phyloP scores from a whole-genome alignment of 148 eudicot genomes.

The Vaccinium corymbosum region DNA sequence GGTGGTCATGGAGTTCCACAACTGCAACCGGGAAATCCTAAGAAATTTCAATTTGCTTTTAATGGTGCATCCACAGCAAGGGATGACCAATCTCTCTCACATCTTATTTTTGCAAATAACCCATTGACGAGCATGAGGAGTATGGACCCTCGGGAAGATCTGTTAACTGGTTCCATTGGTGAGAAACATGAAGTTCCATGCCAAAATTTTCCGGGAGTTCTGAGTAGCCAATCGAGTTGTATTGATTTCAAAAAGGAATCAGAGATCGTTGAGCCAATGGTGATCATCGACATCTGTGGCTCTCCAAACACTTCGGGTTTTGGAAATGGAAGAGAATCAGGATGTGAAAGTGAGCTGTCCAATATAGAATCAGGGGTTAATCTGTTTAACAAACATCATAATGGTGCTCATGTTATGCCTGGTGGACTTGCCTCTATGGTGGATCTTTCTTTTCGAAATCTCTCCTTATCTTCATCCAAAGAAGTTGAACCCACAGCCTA shows the following conservation, averaged over 20 bases:
- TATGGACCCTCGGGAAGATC: slow-evolving; percentile 1
- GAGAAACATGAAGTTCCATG: slow-evolving; percentile 5
- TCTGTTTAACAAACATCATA: neutral
- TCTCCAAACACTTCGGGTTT: neutral
- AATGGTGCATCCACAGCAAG: neutral
- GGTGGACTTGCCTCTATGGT: slow-evolving; percentile 3
- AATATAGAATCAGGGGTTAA: neutral
- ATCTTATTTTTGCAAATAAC: neutral
- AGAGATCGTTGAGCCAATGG: neutral
- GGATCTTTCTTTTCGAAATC: slow-evolving; percentile 15
- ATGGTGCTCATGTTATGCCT: neutral
- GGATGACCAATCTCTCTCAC: neutral
- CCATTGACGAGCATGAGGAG: neutral
- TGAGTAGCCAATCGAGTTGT: neutral
- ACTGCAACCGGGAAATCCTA: neutral
- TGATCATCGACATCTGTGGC: neutral
- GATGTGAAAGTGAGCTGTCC: slow-evolving; percentile 4
- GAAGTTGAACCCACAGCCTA: slow-evolving; percentile 11
- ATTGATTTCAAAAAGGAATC: neutral
- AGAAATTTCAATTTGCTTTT: neutral
- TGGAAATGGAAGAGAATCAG: neutral
- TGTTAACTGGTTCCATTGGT: neutral
- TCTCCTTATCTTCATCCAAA: slow-evolving; percentile 18
- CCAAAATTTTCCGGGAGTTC: neutral
- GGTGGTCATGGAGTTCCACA: slow-evolving; percentile 9